Conservation (phyloP, 2,329 filamentous ascomycete species). For the Myriangium duriaei region DNA sequence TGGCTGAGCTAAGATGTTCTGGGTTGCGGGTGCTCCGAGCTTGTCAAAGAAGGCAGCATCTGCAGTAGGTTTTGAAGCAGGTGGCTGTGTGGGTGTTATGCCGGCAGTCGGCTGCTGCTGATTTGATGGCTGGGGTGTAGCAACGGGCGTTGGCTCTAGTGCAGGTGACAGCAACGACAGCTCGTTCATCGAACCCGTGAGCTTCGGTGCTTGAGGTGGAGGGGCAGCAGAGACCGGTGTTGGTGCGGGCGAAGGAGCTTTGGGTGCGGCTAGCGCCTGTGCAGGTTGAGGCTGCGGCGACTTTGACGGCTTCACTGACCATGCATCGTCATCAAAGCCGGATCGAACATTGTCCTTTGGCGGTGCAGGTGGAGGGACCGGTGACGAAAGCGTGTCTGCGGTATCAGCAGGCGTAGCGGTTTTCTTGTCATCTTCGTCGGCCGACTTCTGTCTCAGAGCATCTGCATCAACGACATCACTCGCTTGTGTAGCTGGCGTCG, state of each 20-base stretch:
- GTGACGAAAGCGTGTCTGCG: slow-evolving; percentile 35
- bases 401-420: slow-evolving; percentile 26
- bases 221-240: slow-evolving; percentile 23
- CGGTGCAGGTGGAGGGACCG: slow-evolving; percentile 31
- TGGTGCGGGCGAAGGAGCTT: slow-evolving; percentile 27
- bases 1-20: slow-evolving; percentile 25
- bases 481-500: slow-evolving; percentile 72
- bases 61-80: slow-evolving; percentile 20
- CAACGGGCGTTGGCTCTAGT: slow-evolving; percentile 42
- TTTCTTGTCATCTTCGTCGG: slow-evolving; percentile 31
- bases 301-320: slow-evolving; percentile 81
- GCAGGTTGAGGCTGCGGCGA: slow-evolving; percentile 27
- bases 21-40: slow-evolving; percentile 26
- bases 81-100: slow-evolving; percentile 29
- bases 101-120: slow-evolving; percentile 25
- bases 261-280: slow-evolving; percentile 23
- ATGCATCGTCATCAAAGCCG: slow-evolving; percentile 93
- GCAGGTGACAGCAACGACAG: slow-evolving; percentile 51
- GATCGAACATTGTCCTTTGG: slow-evolving; percentile 35
- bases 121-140: slow-evolving; percentile 30
- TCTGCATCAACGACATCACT: slow-evolving; percentile 81
- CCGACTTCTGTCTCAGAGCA: slow-evolving; percentile 56
- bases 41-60: slow-evolving; percentile 40
- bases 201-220: slow-evolving; percentile 32
- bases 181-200: slow-evolving; percentile 60